Evolutionary conservation across 495 filamentous ascomycete genomes (phyloP), one percentile per base, ranked within the genome.

Genomic region (Chaetomium fimeti): DNA sequence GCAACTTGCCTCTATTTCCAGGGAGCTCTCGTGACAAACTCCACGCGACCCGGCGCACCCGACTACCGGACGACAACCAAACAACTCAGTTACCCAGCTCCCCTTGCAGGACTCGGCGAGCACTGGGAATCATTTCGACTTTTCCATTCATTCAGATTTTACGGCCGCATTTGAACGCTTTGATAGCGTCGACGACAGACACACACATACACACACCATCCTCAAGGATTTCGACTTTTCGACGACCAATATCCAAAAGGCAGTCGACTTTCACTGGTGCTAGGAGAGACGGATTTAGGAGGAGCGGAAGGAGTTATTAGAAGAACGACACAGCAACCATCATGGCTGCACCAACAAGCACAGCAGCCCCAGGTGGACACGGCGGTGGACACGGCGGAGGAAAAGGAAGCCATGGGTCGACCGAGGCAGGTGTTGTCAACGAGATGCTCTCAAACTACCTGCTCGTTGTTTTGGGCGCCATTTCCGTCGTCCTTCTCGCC

Each of bases 361-460:
- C 42, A 27, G 36, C 60, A 54, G 42, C 51, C 36, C 61, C 28
- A 32, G 62, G 57, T 29, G 57, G 25, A 18, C 49, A 52, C 27
- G 49, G 32, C 6, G 48, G 32, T 12, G 68, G 42, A 15, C 60
- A 48, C 11, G 57, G 57, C 6, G 57, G 57, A 20, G 42, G 24
- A 2, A 2, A 15, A 22, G 53, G 53, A 13, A 32, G 25, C n/a
- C 32, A 57, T 36, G 32, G 24, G 15, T 60, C 36, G 29, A 67
- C 59, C 18, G 71, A 70, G 15, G 62, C 69, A 3, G 57, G 61
- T 24, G 70, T 76, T 61, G 77, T 80, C 29, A 79, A 81, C 58
- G 67, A 78, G 53, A 69, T 76, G 48, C 75, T 85, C 18, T 75
- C 77, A 13, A 68, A 78, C 61, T 83, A 84, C 65, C 72, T 84